phyloP scores from a whole-genome alignment of 805 yeast species.

The Lachancea sp. region DNA sequence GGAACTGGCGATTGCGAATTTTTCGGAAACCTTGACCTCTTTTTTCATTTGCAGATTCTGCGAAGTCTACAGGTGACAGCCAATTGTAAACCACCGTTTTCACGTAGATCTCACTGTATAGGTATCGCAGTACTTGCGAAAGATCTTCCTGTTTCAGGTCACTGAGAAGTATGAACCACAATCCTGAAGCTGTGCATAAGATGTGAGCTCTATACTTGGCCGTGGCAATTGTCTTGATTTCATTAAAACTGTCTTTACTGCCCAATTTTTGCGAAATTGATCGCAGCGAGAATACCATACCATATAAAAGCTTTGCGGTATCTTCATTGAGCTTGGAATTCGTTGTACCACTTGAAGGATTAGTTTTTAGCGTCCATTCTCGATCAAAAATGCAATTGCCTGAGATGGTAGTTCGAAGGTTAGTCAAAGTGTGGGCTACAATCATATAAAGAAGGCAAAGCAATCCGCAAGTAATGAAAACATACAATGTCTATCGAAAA shows the following conservation, averaged over 20 bases:
- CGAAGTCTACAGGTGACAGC: constrained; percentile 30
- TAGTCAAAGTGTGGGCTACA: too few relatives aligned
- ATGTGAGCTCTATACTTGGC: constrained; percentile 74
- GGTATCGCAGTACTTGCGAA: constrained; percentile 25
- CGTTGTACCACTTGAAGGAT: constrained; percentile 33
- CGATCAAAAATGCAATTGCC: constrained; percentile 74
- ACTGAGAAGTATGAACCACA: constrained; percentile 68
- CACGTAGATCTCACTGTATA: constrained; percentile 30
- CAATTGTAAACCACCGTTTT: constrained; percentile 27
- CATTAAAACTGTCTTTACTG: constrained; percentile 30
- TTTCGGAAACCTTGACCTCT: constrained; percentile 31
- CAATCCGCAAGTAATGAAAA: not conserved
- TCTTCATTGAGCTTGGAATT: constrained; percentile 60
- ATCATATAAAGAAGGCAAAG: too few relatives aligned
- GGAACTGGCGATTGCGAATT: constrained; percentile 27
- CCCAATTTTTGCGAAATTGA: constrained; percentile 59
- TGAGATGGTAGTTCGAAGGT: constrained; percentile 9
- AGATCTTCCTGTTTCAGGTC: constrained; percentile 41
- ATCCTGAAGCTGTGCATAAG: constrained; percentile 70
- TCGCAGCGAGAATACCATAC: constrained; percentile 72
- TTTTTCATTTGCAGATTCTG: constrained; percentile 23
- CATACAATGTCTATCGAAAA: constrained; percentile 84
- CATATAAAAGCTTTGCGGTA: constrained; percentile 75
- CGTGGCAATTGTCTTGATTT: constrained; percentile 45
- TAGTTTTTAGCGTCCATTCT: constrained; percentile 49